Conservation (phyloP, 805 yeast genomes). For the Pichia phayaonensis region DNA sequence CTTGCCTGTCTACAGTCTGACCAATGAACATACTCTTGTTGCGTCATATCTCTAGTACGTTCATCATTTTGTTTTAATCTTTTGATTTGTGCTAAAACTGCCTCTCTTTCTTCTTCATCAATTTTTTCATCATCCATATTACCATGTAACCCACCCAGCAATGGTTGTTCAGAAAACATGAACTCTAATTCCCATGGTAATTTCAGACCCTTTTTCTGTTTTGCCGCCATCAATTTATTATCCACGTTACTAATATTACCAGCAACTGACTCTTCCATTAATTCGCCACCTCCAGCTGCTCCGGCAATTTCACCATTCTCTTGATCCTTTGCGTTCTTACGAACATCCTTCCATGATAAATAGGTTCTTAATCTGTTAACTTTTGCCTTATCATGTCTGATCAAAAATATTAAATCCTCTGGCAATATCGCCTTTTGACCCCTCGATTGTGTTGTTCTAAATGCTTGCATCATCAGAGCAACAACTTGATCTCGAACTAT, state of each 20-base stretch:
- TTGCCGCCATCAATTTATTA: constrained; percentile 38
- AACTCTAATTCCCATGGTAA: constrained; percentile 94
- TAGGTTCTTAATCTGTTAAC: constrained; percentile 88
- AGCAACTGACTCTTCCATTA: constrained; percentile 23
- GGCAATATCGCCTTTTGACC: constrained; percentile 82
- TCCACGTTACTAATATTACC: constrained; percentile 30
- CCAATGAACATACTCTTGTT: constrained; percentile 98
- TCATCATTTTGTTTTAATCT: constrained; percentile 90
- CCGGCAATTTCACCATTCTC: constrained; percentile 40
- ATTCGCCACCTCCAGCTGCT: constrained; percentile 25
- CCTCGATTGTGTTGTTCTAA: constrained; percentile 66
- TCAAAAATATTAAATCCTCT: constrained; percentile 88
- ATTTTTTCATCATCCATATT: constrained; percentile 41
- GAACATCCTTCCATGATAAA: constrained; percentile 92
- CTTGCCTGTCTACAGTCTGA: constrained; percentile 97
- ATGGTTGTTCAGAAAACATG: constrained; percentile 87
- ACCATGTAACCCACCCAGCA: constrained; percentile 43
- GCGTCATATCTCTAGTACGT: constrained; percentile 87
- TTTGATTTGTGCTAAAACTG: constrained; percentile 79
- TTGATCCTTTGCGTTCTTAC: constrained; percentile 65
- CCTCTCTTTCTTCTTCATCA: constrained; percentile 88
- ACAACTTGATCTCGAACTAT: constrained; percentile 92
- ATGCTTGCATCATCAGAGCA: constrained; percentile 69
- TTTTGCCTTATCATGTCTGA: constrained; percentile 89
- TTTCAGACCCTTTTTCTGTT: constrained; percentile 67